phyloP scores from a whole-genome alignment of 257 asterid species.

The Solanum phureja region DNA sequence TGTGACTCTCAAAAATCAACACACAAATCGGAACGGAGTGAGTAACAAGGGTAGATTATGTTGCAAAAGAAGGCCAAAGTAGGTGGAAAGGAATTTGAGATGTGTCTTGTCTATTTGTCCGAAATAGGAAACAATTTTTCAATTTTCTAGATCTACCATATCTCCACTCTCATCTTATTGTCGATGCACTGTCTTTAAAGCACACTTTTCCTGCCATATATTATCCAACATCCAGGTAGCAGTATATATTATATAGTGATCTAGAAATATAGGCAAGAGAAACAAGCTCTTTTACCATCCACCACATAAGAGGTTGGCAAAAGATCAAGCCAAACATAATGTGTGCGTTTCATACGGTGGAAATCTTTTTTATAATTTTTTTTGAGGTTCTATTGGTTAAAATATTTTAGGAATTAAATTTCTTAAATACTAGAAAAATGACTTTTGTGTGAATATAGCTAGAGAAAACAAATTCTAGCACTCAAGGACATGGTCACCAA shows the following conservation, averaged over 20 bases:
- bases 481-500: background rate
- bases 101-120: background rate
- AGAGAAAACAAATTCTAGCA: background rate
- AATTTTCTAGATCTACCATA: background rate
- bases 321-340: background rate
- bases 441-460: background rate
- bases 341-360: background rate
- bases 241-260: background rate
- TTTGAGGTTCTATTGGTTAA: background rate
- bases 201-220: background rate
- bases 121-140: background rate
- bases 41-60: background rate
- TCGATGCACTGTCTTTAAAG: background rate
- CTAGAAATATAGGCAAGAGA: background rate
- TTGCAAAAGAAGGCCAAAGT: background rate
- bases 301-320: background rate
- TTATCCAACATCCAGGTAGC: background rate
- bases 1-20: background rate
- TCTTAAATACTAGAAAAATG: background rate
- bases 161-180: background rate
- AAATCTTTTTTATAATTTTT: background rate
- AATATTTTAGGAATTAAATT: too few species aligned
- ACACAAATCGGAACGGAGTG: background rate
- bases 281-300: background rate
- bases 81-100: background rate